Conservation (phyloP, 2,329 filamentous ascomycete species). For the Nemania serpens region DNA sequence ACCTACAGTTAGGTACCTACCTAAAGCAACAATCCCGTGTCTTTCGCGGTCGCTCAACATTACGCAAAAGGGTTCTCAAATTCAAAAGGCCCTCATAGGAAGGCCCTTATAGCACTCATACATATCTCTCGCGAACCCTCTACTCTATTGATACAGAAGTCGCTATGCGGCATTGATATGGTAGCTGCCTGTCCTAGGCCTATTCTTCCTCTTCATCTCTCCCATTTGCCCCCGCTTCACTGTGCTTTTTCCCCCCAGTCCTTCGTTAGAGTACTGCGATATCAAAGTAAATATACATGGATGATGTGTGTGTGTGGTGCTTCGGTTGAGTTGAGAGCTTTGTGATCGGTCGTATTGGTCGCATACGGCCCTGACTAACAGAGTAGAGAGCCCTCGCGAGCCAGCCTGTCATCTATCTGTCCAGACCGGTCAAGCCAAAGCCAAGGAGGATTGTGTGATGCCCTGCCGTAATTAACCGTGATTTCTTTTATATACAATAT, state of each 20-base stretch:
- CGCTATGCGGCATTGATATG: conserved; percentile 12
- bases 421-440: conserved; percentile 5
- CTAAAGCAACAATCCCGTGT: too few species aligned
- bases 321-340: conserved; percentile 40
- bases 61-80: too few species aligned
- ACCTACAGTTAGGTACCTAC: too few species aligned
- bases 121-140: conserved; percentile 7
- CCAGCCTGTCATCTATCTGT: conserved; percentile 1
- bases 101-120: not conserved
- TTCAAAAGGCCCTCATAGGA: not conserved
- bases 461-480: not conserved
- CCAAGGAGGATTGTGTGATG: conserved; percentile 5
- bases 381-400: conserved; percentile 5
- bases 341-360: conserved; percentile 22
- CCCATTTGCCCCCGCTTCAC: not conserved
- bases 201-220: conserved; percentile 4
- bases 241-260: conserved; percentile 4
- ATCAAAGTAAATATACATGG: conserved; percentile 21
- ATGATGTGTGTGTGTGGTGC: conserved; percentile 24
- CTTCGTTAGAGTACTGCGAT: conserved; percentile 23
- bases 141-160: conserved; percentile 16
- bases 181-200: not conserved
- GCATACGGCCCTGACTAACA: conserved; percentile 19
- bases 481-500: conserved; percentile 21
- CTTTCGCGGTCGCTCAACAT: too few species aligned